Conservation (phyloP, 305 asterid species). For the Fraxinus sp. region DNA sequence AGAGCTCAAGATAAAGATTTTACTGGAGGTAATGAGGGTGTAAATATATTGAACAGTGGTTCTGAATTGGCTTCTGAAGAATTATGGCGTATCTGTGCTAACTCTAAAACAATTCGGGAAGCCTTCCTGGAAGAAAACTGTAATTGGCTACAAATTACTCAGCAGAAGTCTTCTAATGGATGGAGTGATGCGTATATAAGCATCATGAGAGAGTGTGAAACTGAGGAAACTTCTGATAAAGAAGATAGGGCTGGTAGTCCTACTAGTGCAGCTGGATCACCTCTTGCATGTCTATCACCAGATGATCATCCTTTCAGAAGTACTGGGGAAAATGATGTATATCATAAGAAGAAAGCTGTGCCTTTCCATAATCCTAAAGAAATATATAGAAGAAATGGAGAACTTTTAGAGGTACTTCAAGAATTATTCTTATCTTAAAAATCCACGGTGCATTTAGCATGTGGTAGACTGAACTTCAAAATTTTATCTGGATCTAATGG, state of each 20-base stretch:
- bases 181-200: conserved; percentile 68
- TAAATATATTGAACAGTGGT: conserved; percentile 34
- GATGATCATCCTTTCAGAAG: conserved; percentile 82
- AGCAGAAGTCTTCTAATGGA: conserved; percentile 54
- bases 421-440: conserved; percentile 22
- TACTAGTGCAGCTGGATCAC: conserved; percentile 69
- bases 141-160: conserved; percentile 55
- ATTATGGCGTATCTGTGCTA: conserved; percentile 54
- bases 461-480: background rate
- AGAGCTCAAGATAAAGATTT: conserved; percentile 31
- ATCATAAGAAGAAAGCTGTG: conserved; percentile 42
- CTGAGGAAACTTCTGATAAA: conserved; percentile 60
- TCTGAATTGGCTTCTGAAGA: conserved; percentile 49
- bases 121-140: conserved; percentile 54
- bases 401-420: conserved; percentile 77
- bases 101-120: conserved; percentile 50
- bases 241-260: conserved; percentile 70
- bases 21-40: conserved; percentile 33
- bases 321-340: conserved; percentile 49
- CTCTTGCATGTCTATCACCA: conserved; percentile 78
- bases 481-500: conserved; percentile 11
- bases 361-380: conserved; percentile 80
- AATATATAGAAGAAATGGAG: conserved; percentile 80
- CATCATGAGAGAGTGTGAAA: conserved; percentile 67
- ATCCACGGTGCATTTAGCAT: conserved; percentile 15